These are phyloP conservation scores for Auricularia sp. DNA, from an alignment of 768 basidiomycete species.

Conservation along the genomic window DNA sequence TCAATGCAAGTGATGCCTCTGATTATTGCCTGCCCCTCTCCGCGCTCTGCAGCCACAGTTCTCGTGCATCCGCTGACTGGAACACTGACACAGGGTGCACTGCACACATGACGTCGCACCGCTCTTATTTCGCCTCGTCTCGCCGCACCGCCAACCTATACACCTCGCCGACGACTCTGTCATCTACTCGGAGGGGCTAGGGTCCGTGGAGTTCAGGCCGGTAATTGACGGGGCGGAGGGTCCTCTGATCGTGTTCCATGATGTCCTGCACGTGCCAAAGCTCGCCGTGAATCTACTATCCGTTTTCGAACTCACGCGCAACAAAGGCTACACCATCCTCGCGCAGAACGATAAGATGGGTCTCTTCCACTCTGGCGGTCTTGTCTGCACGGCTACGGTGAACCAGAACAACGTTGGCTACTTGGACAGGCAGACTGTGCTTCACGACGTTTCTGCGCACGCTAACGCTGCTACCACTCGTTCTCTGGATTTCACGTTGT, in stretches of 20 bases:
- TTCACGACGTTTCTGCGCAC: not conserved
- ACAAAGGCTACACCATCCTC: conserved; percentile 1
- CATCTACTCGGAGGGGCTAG: conserved; percentile 18
- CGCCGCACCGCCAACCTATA: conserved; percentile 13
- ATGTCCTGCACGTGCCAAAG: conserved; percentile 16
- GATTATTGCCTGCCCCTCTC: too few species aligned
- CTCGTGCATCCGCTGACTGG: conserved; percentile 10
- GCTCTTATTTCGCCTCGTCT: conserved; percentile 16
- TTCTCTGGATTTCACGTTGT: not conserved
- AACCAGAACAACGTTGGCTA: not conserved
- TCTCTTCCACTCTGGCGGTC: not conserved
- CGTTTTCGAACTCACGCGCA: conserved; percentile 10
- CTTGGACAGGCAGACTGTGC: not conserved
- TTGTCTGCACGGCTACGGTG: not conserved
- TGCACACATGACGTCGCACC: conserved; percentile 24
- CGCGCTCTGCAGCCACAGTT: too few species aligned
- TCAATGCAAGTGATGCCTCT: too few species aligned
- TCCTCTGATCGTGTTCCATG: not conserved
- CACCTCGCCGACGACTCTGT: conserved; percentile 15
- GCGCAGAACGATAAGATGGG: not conserved
- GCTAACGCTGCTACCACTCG: not conserved
- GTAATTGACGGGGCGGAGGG: not conserved
- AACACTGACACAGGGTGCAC: conserved; percentile 24
- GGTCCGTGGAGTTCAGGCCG: conserved; percentile 17
- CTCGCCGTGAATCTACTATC: conserved; percentile 12